Conservation (phyloP, 176 grass and related monocot species). For the Phoenix roebelenii region DNA sequence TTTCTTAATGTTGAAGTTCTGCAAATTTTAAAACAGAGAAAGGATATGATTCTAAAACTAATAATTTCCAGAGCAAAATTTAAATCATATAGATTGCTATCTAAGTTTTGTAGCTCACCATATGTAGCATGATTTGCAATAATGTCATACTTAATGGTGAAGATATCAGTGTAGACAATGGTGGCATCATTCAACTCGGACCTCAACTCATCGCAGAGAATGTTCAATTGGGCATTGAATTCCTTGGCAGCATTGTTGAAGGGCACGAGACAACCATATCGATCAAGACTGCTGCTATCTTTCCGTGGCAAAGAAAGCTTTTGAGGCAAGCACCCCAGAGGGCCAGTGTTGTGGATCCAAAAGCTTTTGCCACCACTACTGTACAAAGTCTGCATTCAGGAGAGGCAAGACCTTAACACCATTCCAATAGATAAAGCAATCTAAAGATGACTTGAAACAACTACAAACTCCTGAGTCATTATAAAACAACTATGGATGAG, state of each 20-base stretch:
- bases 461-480: too few species aligned
- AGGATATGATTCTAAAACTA: background rate
- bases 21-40: slow-evolving; percentile 12
- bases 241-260: slow-evolving; percentile 63
- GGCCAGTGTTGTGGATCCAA: slow-evolving; percentile 66
- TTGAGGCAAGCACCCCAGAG: slow-evolving; percentile 79
- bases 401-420: background rate
- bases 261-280: slow-evolving; percentile 54
- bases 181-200: slow-evolving; percentile 43
- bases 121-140: slow-evolving; percentile 60
- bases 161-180: slow-evolving; percentile 64
- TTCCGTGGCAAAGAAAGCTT: slow-evolving; percentile 56
- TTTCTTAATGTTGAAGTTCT: too few species aligned
- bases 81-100: too few species aligned
- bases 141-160: slow-evolving; percentile 71
- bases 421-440: background rate
- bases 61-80: background rate
- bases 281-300: slow-evolving; percentile 41
- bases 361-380: slow-evolving; percentile 49
- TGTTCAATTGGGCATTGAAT: slow-evolving; percentile 47
- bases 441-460: background rate
- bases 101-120: slow-evolving; percentile 24
- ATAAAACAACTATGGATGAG: too few species aligned
- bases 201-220: slow-evolving; percentile 42
- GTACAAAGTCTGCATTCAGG: slow-evolving; percentile 45